Conservation (phyloP, 2,329 filamentous ascomycete species). For the Biscogniauxia sp. region DNA sequence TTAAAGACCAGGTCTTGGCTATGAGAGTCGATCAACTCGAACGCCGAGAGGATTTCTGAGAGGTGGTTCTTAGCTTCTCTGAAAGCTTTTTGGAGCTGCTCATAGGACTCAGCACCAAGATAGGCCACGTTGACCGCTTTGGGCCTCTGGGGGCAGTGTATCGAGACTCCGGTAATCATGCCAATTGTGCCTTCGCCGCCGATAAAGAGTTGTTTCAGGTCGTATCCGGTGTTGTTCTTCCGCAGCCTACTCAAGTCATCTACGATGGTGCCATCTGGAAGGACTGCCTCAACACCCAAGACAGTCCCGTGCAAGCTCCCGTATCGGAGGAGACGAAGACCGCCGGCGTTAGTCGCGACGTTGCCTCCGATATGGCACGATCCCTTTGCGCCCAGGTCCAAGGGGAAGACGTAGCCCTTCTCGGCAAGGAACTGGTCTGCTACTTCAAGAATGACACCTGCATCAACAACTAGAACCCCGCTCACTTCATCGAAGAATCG, state of each 20-base stretch:
- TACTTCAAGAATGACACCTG: slow-evolving; percentile 85
- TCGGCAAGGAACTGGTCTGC: slow-evolving; percentile 84
- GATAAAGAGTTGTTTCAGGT: slow-evolving; percentile 75
- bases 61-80: slow-evolving; percentile 85
- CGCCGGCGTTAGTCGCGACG: slow-evolving; percentile 92
- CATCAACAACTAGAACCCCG: slow-evolving; percentile 85
- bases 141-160: slow-evolving; percentile 84
- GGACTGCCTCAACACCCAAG: slow-evolving; percentile 86
- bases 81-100: slow-evolving; percentile 84
- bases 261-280: slow-evolving; percentile 89
- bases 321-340: slow-evolving; percentile 84
- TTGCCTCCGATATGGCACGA: slow-evolving; percentile 97
- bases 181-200: slow-evolving; percentile 93
- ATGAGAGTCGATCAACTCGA: slow-evolving; percentile 91
- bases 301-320: slow-evolving; percentile 93
- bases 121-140: slow-evolving; percentile 92
- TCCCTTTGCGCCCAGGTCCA: slow-evolving; percentile 96
- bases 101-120: slow-evolving; percentile 86
- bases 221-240: slow-evolving; percentile 99
- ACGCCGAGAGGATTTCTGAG: slow-evolving; percentile 92
- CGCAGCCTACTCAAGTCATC: slow-evolving; percentile 84
- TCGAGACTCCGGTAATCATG: slow-evolving; percentile 85
- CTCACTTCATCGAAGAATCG: slow-evolving; percentile 91
- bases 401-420: slow-evolving; percentile 83
- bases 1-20: slow-evolving; percentile 75